These are phyloP conservation scores for Kwoniella shivajii DNA, from an alignment of 1,284 basidiomycete genomes.

Conservation along the genomic window DNA sequence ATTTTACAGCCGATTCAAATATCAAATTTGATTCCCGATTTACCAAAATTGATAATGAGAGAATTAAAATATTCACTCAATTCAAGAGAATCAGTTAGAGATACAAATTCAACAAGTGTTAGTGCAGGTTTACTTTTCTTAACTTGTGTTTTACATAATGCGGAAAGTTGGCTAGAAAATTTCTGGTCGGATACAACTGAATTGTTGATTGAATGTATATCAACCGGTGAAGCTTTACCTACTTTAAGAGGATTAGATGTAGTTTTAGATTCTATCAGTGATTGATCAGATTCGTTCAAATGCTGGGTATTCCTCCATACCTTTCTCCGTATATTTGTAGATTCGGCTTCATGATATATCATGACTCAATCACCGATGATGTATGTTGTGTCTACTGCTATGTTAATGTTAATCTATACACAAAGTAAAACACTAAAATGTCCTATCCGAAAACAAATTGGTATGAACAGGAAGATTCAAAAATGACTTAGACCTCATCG, in stretches of 20 bases:
- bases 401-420: too few relatives aligned
- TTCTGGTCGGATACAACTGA: conserved; percentile 37
- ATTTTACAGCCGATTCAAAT: conserved; percentile 33
- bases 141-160: conserved; percentile 22
- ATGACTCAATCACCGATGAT: neutral
- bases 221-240: conserved; percentile 29
- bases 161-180: conserved; percentile 28
- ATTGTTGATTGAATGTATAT: conserved; percentile 34
- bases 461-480: too few relatives aligned
- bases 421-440: too few relatives aligned
- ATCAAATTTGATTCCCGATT: conserved; percentile 28
- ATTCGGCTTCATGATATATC: too few relatives aligned
- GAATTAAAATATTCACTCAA: conserved; percentile 28
- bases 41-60: conserved; percentile 32
- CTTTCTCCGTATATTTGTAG: neutral
- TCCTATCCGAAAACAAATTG: too few relatives aligned
- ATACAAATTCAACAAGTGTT: conserved; percentile 16
- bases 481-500: too few relatives aligned
- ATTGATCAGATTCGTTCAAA: conserved; percentile 2
- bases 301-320: too few relatives aligned
- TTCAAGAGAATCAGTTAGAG: conserved; percentile 12
- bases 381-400: neutral
- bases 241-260: conserved; percentile 38
- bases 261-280: conserved; percentile 26
- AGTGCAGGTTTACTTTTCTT: conserved; percentile 24